Base-by-base conservation (phyloP, 2,329 filamentous ascomycete genomes). In the Chrysoporthe deuterocubensis region DNA sequence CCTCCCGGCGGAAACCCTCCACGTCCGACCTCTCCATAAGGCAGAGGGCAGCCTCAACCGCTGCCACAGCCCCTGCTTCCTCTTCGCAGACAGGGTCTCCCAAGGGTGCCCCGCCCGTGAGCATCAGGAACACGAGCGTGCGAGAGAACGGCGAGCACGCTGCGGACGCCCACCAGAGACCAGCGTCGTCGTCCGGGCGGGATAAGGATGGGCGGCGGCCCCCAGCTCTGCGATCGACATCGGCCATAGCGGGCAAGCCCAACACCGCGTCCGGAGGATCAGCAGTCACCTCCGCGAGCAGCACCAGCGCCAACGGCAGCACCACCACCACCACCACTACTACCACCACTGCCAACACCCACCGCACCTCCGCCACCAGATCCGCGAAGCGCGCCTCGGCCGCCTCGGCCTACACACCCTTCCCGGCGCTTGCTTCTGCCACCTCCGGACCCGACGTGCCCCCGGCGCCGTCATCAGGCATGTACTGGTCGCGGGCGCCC, bases 401-500 rank as follows among this genome's bases (percentile, higher is more conserved):
- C 69, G 40, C 52, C 79, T 81, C 26, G 8, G 76, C 81, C 62
- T 81, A 86, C 72, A 80, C 80, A 8, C 76, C 82, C 1, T 88
- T 87, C 61, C 88, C 88, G 44, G 80, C 85, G n/a, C 80, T 90
- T 4, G 84, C 84, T 46, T 83, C 88, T 72, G 82, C 85, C 13
- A 80, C 80, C 58, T 84, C 83, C 37, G 86, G 86, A 1, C 84
- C 87, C 6, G 85, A 90, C 67, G 88, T 91, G 21, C 81, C 84
- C 11, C 81, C 85, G 3, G 88, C 89, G 18, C 89, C 89, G 37
- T 86, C 89, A 21, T 89, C 87, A 61, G 89, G 89, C 73, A 91
- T 92, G 89, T 92, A 92, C 79, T 91, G 89, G 89, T 90, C 88
- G 64, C 84, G 83, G 46, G 89, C 89, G 11, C 86, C 85, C 8